Evolutionary conservation across 768 basidiomycete species (phyloP).

Genomic region (Favolaschia claudopus): DNA sequence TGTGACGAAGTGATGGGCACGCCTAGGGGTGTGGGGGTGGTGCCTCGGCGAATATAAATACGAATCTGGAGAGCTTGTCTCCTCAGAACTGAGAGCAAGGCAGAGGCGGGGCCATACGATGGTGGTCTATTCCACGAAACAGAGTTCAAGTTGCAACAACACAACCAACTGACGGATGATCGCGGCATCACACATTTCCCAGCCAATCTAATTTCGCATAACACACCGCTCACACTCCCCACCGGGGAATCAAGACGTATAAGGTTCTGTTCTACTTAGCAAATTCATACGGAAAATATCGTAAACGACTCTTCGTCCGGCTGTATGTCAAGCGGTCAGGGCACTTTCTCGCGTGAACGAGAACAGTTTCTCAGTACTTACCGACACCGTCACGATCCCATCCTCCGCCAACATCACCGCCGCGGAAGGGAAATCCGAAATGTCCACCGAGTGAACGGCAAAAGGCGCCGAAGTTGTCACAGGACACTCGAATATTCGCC

Average conservation of each 20-base stretch:
- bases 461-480: conserved; percentile 38
- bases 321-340: background rate
- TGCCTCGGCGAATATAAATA: conserved; percentile 20
- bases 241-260: too few relatives aligned
- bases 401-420: conserved; percentile 46
- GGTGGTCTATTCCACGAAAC: background rate
- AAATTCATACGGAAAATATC: conserved; percentile 13
- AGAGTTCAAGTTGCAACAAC: too few relatives aligned
- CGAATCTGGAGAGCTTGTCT: conserved; percentile 6
- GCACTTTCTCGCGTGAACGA: background rate
- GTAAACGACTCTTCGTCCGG: conserved; percentile 15
- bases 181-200: background rate
- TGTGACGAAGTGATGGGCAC: conserved; percentile 5
- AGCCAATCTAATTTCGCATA: background rate
- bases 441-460: conserved; percentile 16
- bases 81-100: conserved; percentile 7
- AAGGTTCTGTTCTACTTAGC: background rate
- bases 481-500: conserved; percentile 28
- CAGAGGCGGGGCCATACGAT: conserved; percentile 7
- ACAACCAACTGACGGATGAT: background rate
- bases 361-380: conserved; percentile 13
- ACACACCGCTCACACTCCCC: too few relatives aligned
- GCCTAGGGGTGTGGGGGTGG: conserved; percentile 7
- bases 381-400: conserved; percentile 42
- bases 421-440: conserved; percentile 26